A percentile compares a stretch with the other conserved stretches of the same genome.
phyloP scores from a whole-genome alignment of 1,284 basidiomycete species.

The Porogramme epimiltina region DNA sequence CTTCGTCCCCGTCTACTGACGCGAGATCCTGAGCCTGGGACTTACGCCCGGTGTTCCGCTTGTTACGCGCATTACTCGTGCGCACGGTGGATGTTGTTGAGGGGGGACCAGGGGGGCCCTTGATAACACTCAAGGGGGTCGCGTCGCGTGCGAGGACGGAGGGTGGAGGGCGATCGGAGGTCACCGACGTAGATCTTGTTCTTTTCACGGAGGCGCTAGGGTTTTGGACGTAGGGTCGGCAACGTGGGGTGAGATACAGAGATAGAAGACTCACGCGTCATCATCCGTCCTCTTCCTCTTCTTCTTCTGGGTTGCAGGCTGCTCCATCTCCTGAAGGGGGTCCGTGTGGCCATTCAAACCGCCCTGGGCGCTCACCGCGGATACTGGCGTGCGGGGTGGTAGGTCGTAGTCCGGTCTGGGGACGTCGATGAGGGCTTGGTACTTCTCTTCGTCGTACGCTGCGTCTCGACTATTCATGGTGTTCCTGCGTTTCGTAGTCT shows the following conservation, averaged over 20 bases:
- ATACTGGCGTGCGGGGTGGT: conserved; percentile 25
- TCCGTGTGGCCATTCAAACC: conserved; percentile 33
- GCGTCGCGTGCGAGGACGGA: conserved; percentile 46
- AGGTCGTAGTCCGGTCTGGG: conserved; percentile 56
- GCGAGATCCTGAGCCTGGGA: conserved; percentile 38
- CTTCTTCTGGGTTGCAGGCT: conserved; percentile 48
- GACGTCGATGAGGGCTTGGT: conserved; percentile 71
- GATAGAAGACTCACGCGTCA: conserved; percentile 54
- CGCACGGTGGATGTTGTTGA: conserved; percentile 30
- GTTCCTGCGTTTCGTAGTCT: conserved; percentile 82
- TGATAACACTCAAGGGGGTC: conserved; percentile 36
- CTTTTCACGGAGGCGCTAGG: conserved; percentile 62
- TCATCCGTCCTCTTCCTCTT: conserved; percentile 77
- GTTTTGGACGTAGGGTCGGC: conserved; percentile 14
- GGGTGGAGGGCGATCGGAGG: conserved; percentile 54
- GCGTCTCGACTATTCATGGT: conserved; percentile 98
- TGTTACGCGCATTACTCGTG: conserved; percentile 40
- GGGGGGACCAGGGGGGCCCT: conserved; percentile 26
- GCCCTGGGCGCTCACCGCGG: conserved; percentile 20
- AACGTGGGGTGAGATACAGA: conserved; percentile 12
- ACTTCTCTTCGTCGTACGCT: conserved; percentile 82
- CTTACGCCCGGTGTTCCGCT: conserved; percentile 51
- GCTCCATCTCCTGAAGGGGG: conserved; percentile 48
- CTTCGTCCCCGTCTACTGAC: conserved; percentile 63
- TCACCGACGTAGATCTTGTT: conserved; percentile 68